Conservation (phyloP, 768 basidiomycete genomes). For the Mycena venus region DNA sequence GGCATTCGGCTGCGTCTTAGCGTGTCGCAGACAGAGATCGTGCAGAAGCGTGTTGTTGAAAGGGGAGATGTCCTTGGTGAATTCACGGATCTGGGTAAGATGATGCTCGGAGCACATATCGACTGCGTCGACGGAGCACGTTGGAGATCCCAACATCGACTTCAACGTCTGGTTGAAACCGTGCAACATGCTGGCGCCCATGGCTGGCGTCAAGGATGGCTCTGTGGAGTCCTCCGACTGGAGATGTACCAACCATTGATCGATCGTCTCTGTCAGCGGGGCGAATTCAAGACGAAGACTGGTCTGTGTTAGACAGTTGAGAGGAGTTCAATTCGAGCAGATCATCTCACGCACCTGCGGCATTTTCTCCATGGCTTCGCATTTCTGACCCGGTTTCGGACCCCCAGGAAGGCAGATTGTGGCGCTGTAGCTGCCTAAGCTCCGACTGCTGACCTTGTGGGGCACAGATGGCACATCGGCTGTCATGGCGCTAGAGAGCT, state of each 20-base stretch:
- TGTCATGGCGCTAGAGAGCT: not conserved
- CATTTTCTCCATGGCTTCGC: not conserved
- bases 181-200: conserved; percentile 6
- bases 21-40: conserved; percentile 10
- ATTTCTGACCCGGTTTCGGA: not conserved
- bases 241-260: conserved; percentile 6
- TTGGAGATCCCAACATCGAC: not conserved
- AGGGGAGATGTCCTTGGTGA: conserved; percentile 12
- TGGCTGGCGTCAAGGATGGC: conserved; percentile 4
- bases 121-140: not conserved
- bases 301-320: not conserved
- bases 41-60: conserved; percentile 9
- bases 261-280: not conserved
- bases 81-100: not conserved
- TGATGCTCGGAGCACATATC: conserved; percentile 4
- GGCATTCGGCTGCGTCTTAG: not conserved
- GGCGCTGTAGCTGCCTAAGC: not conserved
- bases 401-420: conserved; percentile 1
- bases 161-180: conserved; percentile 5
- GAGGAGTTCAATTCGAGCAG: not conserved
- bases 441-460: not conserved
- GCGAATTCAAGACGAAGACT: conserved; percentile 5
- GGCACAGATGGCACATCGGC: not conserved
- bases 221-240: not conserved
- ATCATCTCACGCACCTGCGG: conserved; percentile 5